Percentiles rank a stretch among this genome's conserved stretches.
These are phyloP conservation scores for Ulota crispa DNA, from an alignment of 225 moss, liverwort and hornwort genomes.

Conservation along the genomic window DNA sequence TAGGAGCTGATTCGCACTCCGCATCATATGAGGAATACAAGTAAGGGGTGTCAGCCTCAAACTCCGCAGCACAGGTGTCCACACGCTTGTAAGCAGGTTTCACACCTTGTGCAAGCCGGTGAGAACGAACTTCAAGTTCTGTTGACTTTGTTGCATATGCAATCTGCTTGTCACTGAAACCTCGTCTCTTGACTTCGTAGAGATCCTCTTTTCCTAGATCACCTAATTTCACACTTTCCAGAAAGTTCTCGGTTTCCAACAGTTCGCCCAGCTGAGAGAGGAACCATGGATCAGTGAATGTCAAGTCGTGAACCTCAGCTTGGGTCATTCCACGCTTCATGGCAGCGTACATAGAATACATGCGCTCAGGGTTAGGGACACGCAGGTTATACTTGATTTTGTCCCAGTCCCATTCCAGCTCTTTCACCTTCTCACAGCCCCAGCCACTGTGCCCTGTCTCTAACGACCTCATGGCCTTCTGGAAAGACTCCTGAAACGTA, in stretches of 20 bases:
- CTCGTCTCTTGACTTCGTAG: constrained; percentile 81
- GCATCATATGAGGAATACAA: constrained; percentile 94
- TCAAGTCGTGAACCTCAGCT: constrained; percentile 77
- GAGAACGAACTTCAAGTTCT: constrained; percentile 78
- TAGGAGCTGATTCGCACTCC: constrained; percentile 84
- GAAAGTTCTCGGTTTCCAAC: constrained; percentile 69
- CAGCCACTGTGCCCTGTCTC: constrained; percentile 96
- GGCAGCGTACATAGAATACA: constrained; percentile 87
- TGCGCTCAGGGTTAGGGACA: constrained; percentile 86
- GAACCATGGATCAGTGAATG: constrained; percentile 98
- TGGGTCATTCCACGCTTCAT: constrained; percentile 90
- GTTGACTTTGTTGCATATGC: constrained; percentile 75
- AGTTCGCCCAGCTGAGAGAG: constrained; percentile 83
- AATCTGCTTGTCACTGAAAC: constrained; percentile 95
- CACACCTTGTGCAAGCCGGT: constrained; percentile 74
- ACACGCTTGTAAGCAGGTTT: constrained; percentile 94
- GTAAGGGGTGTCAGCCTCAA: constrained; percentile 94
- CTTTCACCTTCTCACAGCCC: constrained; percentile 93
- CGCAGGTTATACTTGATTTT: constrained; percentile 84
- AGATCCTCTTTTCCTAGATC: constrained; percentile 71
- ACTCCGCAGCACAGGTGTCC: constrained; percentile 98
- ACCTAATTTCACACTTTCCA: constrained; percentile 56
- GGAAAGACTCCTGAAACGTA: constrained; percentile 93
- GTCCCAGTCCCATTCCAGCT: constrained; percentile 88
- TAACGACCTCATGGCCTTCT: constrained; percentile 92